Evolutionary conservation across 805 yeast species (phyloP).

Genomic region (Yarrowia osloensis): DNA sequence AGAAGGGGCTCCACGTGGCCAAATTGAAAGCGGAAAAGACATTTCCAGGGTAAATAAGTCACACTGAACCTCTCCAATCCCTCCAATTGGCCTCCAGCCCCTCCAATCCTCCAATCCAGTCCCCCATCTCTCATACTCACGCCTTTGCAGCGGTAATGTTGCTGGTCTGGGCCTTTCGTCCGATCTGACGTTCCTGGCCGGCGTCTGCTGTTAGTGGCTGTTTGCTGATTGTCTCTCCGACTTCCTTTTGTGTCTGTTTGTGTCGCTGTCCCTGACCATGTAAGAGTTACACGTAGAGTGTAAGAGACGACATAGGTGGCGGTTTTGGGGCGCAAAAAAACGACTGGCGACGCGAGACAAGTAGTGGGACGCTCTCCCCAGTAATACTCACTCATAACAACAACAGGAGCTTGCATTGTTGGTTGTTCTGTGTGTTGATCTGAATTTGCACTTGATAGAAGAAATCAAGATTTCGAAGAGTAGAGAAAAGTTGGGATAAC

Average conservation of each 20-base stretch:
- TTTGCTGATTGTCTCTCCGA: not conserved
- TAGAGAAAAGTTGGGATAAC: conserved; percentile 29
- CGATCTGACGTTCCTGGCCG: conserved; percentile 87
- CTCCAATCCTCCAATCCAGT: too few relatives aligned
- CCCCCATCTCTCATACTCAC: conserved; percentile 35
- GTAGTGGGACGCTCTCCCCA: not conserved
- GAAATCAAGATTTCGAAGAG: conserved; percentile 25
- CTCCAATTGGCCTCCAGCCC: too few relatives aligned
- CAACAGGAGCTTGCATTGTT: conserved; percentile 80
- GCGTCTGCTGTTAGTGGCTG: conserved; percentile 50
- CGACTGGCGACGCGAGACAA: not conserved
- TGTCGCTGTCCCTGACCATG: not conserved
- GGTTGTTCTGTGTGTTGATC: conserved; percentile 2
- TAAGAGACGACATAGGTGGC: not conserved
- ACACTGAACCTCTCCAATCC: too few relatives aligned
- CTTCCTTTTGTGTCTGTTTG: not conserved
- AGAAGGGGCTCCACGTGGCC: too few relatives aligned
- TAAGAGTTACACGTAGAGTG: not conserved
- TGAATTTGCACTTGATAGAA: not conserved
- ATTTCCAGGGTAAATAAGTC: too few relatives aligned
- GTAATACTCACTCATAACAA: conserved; percentile 57
- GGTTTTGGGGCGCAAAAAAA: not conserved
- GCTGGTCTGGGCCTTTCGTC: conserved; percentile 95
- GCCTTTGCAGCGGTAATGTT: conserved; percentile 99
- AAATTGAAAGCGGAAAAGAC: too few relatives aligned